A percentile compares a stretch with the other conserved stretches of the same genome.
phyloP scores from a whole-genome alignment of 139 green algal species.

The Chlorella ohadii region DNA sequence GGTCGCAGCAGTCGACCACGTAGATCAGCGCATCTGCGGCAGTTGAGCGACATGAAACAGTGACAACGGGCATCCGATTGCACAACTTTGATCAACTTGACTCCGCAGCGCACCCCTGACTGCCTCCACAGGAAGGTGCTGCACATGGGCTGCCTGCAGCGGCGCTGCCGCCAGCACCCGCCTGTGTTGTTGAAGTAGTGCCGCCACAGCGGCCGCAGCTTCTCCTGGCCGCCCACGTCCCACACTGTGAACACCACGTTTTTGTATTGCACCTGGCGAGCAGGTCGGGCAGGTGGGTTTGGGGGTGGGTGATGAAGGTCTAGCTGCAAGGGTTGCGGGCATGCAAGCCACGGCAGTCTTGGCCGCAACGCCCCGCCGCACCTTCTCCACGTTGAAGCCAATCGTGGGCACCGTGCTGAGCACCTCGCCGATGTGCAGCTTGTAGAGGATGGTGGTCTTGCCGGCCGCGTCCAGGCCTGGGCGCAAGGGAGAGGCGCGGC shows the following conservation, averaged over 20 bases:
- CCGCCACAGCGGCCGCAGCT: constrained; percentile 97
- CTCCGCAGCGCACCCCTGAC: too few species aligned
- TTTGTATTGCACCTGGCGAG: constrained; percentile 89
- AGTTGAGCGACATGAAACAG: too few species aligned
- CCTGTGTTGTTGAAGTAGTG: constrained; percentile 94
- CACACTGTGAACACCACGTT: constrained; percentile 97
- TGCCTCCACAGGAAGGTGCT: too few species aligned
- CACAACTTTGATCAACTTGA: too few species aligned
- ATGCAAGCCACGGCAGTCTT: neutral
- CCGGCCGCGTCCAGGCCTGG: constrained; percentile 93
- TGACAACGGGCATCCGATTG: too few species aligned
- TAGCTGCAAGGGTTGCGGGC: too few species aligned
- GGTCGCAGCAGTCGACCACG: constrained; percentile 97
- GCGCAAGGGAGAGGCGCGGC: neutral
- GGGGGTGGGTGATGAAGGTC: neutral
- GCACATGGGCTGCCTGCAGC: too few species aligned
- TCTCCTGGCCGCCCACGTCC: constrained; percentile 97
- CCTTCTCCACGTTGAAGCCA: constrained; percentile 57
- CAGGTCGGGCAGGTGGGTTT: too few species aligned
- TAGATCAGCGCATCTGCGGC: constrained; percentile 94
- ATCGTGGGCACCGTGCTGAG: constrained; percentile 95
- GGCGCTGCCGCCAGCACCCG: too few species aligned
- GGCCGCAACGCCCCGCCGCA: neutral
- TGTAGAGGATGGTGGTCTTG: constrained; percentile 99
- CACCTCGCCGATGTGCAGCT: constrained; percentile 98